A percentile compares a stretch with the other conserved stretches of the same genome.
Evolutionary conservation across 108 stramenopile genomes (phyloP).

Genomic region (Discostella pseudostelligera): DNA sequence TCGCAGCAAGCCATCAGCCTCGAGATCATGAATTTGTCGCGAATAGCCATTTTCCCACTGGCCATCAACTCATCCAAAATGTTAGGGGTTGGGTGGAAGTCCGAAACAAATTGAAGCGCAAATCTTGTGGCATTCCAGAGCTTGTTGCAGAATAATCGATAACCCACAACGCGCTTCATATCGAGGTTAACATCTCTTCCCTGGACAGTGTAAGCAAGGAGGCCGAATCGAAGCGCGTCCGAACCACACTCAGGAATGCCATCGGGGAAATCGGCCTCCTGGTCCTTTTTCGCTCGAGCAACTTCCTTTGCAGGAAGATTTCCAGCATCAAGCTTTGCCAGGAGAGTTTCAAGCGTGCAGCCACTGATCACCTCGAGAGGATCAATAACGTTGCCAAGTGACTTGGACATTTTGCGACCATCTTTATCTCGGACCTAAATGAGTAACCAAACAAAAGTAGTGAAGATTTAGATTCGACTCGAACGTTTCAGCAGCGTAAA

Average conservation of each 20-base stretch:
- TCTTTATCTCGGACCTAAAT: constrained; percentile 92
- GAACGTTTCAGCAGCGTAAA: not conserved
- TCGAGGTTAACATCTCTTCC: constrained; percentile 98
- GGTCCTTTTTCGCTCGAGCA: constrained; percentile 93
- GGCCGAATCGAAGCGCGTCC: constrained; percentile 97
- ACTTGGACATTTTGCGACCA: constrained; percentile 99
- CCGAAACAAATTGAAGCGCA: constrained; percentile 87
- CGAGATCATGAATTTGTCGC: constrained; percentile 93
- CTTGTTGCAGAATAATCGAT: constrained; percentile 99
- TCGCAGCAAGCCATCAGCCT: constrained; percentile 78
- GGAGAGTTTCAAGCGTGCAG: constrained; percentile 83
- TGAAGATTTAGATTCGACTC: not conserved
- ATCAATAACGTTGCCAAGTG: constrained; percentile 98
- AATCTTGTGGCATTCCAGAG: constrained; percentile 98
- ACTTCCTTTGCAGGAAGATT: constrained; percentile 97
- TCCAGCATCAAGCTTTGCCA: constrained; percentile 85
- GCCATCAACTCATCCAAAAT: constrained; percentile 78
- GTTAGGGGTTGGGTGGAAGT: constrained; percentile 83
- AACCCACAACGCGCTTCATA: constrained; percentile 96
- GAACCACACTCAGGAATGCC: constrained; percentile 99
- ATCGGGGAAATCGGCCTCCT: constrained; percentile 90
- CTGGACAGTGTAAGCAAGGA: constrained; percentile 97
- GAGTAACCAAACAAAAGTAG: not conserved
- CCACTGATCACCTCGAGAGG: constrained; percentile 97
- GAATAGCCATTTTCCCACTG: constrained; percentile 78